phyloP scores from a whole-genome alignment of 352 stramenopile species.

The Globisporangium carolinianum region DNA sequence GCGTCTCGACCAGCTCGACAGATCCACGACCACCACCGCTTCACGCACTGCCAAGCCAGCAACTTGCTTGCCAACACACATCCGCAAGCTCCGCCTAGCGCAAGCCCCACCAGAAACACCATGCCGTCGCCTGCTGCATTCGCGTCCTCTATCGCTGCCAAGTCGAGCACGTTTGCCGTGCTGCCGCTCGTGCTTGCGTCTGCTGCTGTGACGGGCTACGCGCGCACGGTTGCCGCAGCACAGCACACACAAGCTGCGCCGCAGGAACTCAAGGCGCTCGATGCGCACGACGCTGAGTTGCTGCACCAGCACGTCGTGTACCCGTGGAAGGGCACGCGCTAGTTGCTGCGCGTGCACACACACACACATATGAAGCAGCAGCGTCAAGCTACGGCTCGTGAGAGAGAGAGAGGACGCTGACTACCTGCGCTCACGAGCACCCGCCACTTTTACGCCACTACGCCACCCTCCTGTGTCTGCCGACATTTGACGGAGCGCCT shows the following conservation, averaged over 20 bases:
- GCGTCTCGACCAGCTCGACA: no score
- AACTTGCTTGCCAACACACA: no score
- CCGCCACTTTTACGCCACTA: background rate
- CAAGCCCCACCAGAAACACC: background rate
- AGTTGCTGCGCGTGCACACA: background rate
- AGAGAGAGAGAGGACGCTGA: background rate
- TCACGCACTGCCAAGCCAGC: no score
- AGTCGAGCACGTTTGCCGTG: constrained; percentile 31
- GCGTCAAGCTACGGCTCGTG: no score
- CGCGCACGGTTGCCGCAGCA: constrained; percentile 32
- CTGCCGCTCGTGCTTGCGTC: constrained; percentile 58
- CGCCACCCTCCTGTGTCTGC: background rate
- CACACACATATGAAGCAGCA: background rate
- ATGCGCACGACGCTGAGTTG: constrained; percentile 30
- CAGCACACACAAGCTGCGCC: constrained; percentile 27
- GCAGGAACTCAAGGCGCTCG: constrained; percentile 18
- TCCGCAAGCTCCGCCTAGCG: background rate
- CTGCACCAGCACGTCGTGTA: constrained; percentile 61
- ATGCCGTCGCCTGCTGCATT: constrained; percentile 15
- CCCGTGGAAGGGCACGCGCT: constrained; percentile 66
- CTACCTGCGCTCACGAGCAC: background rate
- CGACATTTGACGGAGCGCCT: background rate
- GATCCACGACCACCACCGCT: no score
- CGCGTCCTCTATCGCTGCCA: constrained; percentile 25
- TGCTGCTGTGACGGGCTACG: constrained; percentile 57